Evolutionary conservation across 2,329 filamentous ascomycete species (phyloP).

Genomic region (Chrysosporium keratinophilum): DNA sequence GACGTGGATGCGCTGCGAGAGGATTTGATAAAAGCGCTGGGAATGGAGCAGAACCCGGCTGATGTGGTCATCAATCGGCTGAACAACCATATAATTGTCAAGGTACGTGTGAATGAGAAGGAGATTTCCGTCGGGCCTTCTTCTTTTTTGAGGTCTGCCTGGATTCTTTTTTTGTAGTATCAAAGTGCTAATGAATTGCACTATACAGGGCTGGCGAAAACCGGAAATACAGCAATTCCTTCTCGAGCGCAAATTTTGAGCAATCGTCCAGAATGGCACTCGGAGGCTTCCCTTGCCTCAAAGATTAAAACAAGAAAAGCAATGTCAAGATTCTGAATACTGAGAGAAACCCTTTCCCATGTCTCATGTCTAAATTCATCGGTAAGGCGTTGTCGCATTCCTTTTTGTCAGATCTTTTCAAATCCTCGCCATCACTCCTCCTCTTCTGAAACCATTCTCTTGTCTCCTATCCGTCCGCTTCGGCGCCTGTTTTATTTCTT

Average conservation of each 20-base stretch:
- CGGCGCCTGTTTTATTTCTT: too few relatives aligned
- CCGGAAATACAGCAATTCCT: slow-evolving; percentile 41
- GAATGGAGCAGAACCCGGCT: slow-evolving; percentile 38
- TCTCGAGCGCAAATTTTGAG: slow-evolving; percentile 36
- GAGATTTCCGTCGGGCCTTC: not conserved
- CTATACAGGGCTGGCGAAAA: slow-evolving; percentile 41
- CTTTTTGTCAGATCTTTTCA: not conserved
- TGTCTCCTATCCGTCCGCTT: too few relatives aligned
- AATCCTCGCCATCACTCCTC: not conserved
- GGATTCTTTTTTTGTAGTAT: not conserved
- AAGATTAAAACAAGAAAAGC: not conserved
- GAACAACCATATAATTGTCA: slow-evolving; percentile 65
- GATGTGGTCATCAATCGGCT: slow-evolving; percentile 45
- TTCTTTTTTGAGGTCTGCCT: not conserved
- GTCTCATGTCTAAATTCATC: not conserved
- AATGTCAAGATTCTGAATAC: not conserved
- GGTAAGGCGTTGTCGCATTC: slow-evolving; percentile 8
- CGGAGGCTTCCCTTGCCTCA: not conserved
- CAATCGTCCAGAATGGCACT: not conserved
- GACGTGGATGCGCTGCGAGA: slow-evolving; percentile 52
- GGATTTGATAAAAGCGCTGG: slow-evolving; percentile 52
- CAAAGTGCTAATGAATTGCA: not conserved
- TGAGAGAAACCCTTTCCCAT: not conserved
- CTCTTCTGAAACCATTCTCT: not conserved
- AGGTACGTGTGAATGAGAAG: slow-evolving; percentile 40